phyloP scores from a whole-genome alignment of 2,329 filamentous ascomycete species.

The Penicillium sp. region DNA sequence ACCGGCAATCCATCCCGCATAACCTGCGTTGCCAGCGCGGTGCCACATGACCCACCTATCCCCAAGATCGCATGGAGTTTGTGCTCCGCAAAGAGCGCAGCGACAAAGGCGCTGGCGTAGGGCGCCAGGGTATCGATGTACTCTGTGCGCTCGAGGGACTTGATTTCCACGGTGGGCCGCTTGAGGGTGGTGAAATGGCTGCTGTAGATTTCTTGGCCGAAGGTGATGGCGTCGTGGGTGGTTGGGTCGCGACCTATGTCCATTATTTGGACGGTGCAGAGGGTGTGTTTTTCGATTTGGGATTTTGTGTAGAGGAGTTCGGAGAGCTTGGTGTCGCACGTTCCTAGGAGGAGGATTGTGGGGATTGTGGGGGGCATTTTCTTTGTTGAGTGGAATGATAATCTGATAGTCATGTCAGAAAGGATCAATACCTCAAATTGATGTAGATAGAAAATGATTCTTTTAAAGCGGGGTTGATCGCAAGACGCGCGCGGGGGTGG shows the following conservation, averaged over 20 bases:
- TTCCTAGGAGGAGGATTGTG: constrained; percentile 60
- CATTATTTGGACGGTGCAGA: constrained; percentile 49
- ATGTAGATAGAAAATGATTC: background rate
- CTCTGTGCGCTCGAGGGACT: constrained; percentile 53
- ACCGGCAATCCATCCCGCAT: constrained; percentile 65
- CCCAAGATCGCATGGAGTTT: constrained; percentile 59
- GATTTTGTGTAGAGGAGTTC: constrained; percentile 59
- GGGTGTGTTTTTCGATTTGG: constrained; percentile 42
- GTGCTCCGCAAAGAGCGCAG: constrained; percentile 38
- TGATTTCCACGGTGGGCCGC: constrained; percentile 31
- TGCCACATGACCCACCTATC: constrained; percentile 65
- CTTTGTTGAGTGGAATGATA: background rate
- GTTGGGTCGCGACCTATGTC: constrained; percentile 58
- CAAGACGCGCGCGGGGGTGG: background rate
- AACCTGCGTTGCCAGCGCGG: constrained; percentile 59
- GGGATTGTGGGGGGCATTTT: constrained; percentile 22
- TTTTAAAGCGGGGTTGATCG: background rate
- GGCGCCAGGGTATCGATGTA: constrained; percentile 59
- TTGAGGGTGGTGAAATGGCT: constrained; percentile 16
- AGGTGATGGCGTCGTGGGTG: constrained; percentile 46
- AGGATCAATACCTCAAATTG: background rate
- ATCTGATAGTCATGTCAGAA: background rate
- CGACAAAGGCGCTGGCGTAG: constrained; percentile 49
- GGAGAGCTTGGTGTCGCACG: constrained; percentile 65
- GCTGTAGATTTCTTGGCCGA: background rate